Base-by-base conservation (phyloP, 106 monocot species). In the Allium sativum region DNA sequence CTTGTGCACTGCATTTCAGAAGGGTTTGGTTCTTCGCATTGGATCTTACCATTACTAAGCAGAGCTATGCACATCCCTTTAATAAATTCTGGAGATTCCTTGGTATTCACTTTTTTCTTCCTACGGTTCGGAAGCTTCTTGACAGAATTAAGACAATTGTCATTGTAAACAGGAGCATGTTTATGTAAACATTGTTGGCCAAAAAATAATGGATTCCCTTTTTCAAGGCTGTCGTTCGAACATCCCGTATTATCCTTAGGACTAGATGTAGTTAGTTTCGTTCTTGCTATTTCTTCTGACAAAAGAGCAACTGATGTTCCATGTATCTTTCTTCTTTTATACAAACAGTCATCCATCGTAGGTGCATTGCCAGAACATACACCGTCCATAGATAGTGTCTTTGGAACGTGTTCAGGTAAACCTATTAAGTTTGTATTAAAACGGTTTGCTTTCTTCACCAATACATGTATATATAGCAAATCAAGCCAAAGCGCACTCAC, bases 291-390 rank as follows among this genome's bases (percentile, higher is more conserved):
- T 62, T 76, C 68, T 55, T 53, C 66, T 20, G 79, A 76, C 22
- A 72, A 21, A 58, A 64, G 72, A 22, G 64, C 71, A 71, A 73
- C 21, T 62, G 53, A 22, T 40, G 56, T 66, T 18, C 58, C 58
- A 65, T 76, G 66, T 70, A 77, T 63, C 57, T 80, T 84, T 69
- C 83, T 76, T 64, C 80, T 65, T 53, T 84, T 80, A 55, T 80
- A 73, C 1, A 76, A 63, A 74, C 12, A 65, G 51, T 58, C 67
- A 73, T 76, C 58, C 52, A 21, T 70, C 18, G 68, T 54, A 56
- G 46, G 40, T 18, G 65, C 10, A 8, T 62, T 60, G 17, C 53
- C 44, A 12, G 41, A 18, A 45, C 54, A 64, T 62, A 67, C 71
- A 12, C 45, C 62, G 40, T 43, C 56, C 45, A 16, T n/a, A 41